A percentile compares a stretch with the other conserved stretches of the same genome.
phyloP scores from a whole-genome alignment of 2,329 filamentous ascomycete genomes.

The Cercospora citrullina region DNA sequence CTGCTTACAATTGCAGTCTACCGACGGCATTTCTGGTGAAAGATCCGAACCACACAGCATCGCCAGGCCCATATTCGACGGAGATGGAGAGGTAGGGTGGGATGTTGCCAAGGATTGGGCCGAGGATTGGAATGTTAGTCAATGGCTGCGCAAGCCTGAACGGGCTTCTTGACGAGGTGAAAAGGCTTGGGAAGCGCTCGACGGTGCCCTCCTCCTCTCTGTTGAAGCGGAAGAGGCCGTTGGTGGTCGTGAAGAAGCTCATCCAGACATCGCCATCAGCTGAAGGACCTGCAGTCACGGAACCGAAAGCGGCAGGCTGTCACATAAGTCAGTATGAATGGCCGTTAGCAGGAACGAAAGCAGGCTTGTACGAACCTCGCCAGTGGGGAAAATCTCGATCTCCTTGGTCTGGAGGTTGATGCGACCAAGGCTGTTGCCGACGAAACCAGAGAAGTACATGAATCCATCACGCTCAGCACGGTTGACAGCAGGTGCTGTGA shows the following conservation, averaged over 20 bases:
- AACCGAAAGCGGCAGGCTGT: constrained; percentile 19
- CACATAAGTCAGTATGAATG: not conserved
- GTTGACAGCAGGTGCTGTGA: constrained; percentile 28
- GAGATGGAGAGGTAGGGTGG: constrained; percentile 25
- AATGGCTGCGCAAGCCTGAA: not conserved
- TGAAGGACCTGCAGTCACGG: constrained; percentile 22
- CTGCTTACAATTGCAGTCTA: not conserved
- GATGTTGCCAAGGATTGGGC: constrained; percentile 11
- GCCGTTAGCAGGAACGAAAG: not conserved
- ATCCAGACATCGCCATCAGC: constrained; percentile 28
- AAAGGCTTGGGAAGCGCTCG: constrained; percentile 18
- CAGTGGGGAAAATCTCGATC: constrained; percentile 27
- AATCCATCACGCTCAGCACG: constrained; percentile 27
- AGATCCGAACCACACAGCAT: constrained; percentile 17
- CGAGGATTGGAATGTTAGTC: not conserved
- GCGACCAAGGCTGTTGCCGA: constrained; percentile 27
- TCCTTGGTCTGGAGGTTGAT: constrained; percentile 26
- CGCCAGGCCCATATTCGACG: constrained; percentile 21
- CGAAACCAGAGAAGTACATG: constrained; percentile 29
- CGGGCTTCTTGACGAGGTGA: not conserved
- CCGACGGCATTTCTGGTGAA: constrained; percentile 14
- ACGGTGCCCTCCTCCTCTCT: constrained; percentile 16
- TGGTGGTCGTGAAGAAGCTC: constrained; percentile 22
- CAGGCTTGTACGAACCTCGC: not conserved
- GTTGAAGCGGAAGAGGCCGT: constrained; percentile 16